Percentiles rank a stretch among this genome's conserved stretches.
Evolutionary conservation across 2,329 filamentous ascomycete species (phyloP).

Genomic region (Claviceps purpurea): DNA sequence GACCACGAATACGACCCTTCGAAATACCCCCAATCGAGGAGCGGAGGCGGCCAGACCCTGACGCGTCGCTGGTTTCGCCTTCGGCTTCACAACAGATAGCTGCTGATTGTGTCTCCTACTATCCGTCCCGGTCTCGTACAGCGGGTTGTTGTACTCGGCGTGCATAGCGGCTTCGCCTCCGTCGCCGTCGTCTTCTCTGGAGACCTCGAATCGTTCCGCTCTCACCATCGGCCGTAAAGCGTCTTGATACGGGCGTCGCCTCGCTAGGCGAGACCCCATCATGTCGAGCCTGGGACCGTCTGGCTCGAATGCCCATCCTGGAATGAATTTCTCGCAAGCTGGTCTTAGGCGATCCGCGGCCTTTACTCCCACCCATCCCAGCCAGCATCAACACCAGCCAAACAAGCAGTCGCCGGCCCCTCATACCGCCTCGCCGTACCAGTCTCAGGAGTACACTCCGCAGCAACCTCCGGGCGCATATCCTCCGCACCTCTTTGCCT

Average conservation of each 20-base stretch:
- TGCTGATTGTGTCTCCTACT: neutral
- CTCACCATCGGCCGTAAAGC: neutral
- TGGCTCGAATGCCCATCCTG: conserved; percentile 38
- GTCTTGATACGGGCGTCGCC: neutral
- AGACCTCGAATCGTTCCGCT: conserved; percentile 1
- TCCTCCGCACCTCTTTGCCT: conserved; percentile 39
- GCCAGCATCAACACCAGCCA: conserved; percentile 35
- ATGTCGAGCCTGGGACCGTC: conserved; percentile 38
- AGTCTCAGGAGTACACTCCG: conserved; percentile 37
- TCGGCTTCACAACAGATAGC: neutral
- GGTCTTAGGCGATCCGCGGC: conserved; percentile 30
- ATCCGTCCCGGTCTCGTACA: neutral
- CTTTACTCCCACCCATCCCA: conserved; percentile 34
- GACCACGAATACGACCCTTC: conserved; percentile 1
- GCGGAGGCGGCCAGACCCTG: conserved; percentile 1
- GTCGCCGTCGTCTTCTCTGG: neutral
- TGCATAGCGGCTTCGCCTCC: neutral
- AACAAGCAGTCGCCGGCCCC: conserved; percentile 43
- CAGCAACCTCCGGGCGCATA: conserved; percentile 37
- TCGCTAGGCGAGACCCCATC: conserved; percentile 9
- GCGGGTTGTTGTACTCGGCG: neutral
- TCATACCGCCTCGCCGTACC: conserved; percentile 42
- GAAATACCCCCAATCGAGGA: conserved; percentile 1
- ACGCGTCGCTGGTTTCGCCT: conserved; percentile 3
- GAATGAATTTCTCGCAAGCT: conserved; percentile 39